These are phyloP conservation scores for Colletotrichum karsti DNA, from an alignment of 2,329 filamentous ascomycete genomes.

Conservation along the genomic window DNA sequence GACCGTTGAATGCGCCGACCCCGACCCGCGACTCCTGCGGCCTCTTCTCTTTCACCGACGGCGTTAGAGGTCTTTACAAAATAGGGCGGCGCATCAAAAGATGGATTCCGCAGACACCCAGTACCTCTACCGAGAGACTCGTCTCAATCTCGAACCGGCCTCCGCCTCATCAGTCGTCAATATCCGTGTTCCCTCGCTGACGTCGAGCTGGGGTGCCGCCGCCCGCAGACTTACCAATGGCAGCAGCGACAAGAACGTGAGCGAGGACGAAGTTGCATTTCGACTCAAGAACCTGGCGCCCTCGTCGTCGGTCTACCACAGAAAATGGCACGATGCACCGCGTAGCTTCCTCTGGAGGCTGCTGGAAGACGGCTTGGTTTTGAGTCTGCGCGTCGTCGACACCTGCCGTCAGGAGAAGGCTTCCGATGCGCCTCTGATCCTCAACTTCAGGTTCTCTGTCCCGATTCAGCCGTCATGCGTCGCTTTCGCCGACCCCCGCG, in stretches of 20 bases:
- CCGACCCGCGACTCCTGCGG: conserved; percentile 20
- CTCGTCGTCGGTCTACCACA: conserved; percentile 85
- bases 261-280: conserved; percentile 79
- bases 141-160: conserved; percentile 81
- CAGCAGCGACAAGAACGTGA: conserved; percentile 37
- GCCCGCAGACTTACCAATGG: conserved; percentile 43
- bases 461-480: conserved; percentile 81
- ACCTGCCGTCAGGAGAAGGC: conserved; percentile 74
- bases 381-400: conserved; percentile 87
- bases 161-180: conserved; percentile 75
- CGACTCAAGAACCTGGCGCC: conserved; percentile 77
- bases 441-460: conserved; percentile 81
- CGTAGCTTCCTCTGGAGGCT: conserved; percentile 92
- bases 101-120: conserved; percentile 72
- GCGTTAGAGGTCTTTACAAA: conserved; percentile 9
- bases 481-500: conserved; percentile 80
- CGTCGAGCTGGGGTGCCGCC: conserved; percentile 52
- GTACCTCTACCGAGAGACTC: conserved; percentile 86
- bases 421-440: conserved; percentile 75
- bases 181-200: conserved; percentile 70
- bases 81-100: conserved; percentile 53
- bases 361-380: conserved; percentile 78
- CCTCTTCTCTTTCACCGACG: conserved; percentile 4
- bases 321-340: conserved; percentile 78
- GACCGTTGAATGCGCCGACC: conserved; percentile 16